Evolutionary conservation across 495 filamentous ascomycete species (phyloP), one percentile per base, ranked within the genome.

Genomic region (Aspergillus cavernicola): DNA sequence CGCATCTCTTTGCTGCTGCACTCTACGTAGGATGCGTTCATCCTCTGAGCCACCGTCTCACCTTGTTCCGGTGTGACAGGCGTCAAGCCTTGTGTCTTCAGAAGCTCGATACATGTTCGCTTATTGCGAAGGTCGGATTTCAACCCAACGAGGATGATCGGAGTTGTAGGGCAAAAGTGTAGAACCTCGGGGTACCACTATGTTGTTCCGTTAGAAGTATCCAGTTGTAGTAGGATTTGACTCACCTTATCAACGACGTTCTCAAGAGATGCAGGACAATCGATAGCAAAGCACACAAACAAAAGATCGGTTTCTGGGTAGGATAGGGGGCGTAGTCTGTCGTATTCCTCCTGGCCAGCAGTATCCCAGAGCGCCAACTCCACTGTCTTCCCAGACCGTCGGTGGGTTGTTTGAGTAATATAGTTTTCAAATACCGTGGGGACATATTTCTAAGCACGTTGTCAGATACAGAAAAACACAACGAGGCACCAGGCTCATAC

Each of bases 401-500:
- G 83, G 66, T 98, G 95, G 32, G 81, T 83, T 48, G 90, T 93
- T 71, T 97, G 90, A 32, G 93, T 96, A 72, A 97, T 97, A 79
- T 98, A 98, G 75, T 98, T 98, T 65, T 98, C 93, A 66, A 98
- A 98, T 54, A 98, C 93, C 0, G 93, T 98, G 2, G 93, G 93
- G 43, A 98, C 92, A 65, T 98, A 98, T 97, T 97, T 98, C 93
- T 98, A 50, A 15, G 48, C 23, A 26, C 36, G 23, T 37, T 31
- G 65, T 53, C 20, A 52, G 48, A 13, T n/a, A n/a, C n/a, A n/a
- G n/a, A n/a, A n/a, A n/a, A n/a, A 22, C 31, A 29, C 10, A 38
- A 18, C 6, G 3, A 22, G n/a, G 18, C 8, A n/a, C 15, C 23
- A 2, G 39, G 15, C 3, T 13, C 37, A 26, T 29, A 49, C 62